A percentile compares a stretch with the other conserved stretches of the same genome.
Conservation (phyloP, 768 basidiomycete genomes). For the Lactarius sp. region DNA sequence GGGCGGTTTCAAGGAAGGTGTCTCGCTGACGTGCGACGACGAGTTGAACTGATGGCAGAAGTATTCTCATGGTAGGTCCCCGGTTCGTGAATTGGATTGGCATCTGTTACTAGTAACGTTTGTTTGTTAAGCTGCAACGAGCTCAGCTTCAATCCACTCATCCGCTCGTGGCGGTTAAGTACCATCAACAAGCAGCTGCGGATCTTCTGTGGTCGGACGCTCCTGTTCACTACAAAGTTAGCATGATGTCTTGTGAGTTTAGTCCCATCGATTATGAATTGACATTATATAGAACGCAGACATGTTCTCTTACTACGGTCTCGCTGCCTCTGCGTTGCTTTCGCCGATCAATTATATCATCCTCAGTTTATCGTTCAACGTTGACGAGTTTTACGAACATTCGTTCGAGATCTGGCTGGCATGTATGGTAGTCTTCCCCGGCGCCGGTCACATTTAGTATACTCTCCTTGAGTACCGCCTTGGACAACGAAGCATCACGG, state of each 20-base stretch:
- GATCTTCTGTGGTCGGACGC: conserved; percentile 71
- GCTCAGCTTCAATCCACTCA: conserved; percentile 80
- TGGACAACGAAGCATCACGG: conserved; percentile 48
- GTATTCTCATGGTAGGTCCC: conserved; percentile 60
- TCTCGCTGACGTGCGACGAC: conserved; percentile 83
- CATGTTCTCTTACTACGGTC: conserved; percentile 53
- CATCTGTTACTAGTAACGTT: conserved; percentile 2
- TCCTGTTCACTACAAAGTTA: conserved; percentile 79
- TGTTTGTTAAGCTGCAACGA: conserved; percentile 54
- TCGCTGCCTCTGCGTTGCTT: conserved; percentile 58
- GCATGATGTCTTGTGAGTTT: conserved; percentile 67
- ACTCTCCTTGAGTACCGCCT: conserved; percentile 66
- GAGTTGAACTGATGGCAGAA: conserved; percentile 94
- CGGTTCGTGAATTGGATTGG: not conserved
- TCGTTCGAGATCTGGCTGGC: conserved; percentile 73
- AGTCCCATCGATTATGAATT: too few relatives aligned
- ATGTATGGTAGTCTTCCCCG: conserved; percentile 64
- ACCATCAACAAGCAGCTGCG: conserved; percentile 82
- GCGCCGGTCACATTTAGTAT: conserved; percentile 62
- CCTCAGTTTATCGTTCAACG: conserved; percentile 52
- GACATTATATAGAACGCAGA: conserved; percentile 26
- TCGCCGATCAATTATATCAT: conserved; percentile 74
- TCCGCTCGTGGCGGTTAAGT: conserved; percentile 70
- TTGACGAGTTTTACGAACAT: conserved; percentile 69
- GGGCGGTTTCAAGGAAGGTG: conserved; percentile 87